These are phyloP conservation scores for Neolecta irregularis DNA, from an alignment of 1,139 yeast species.

Conservation along the genomic window DNA sequence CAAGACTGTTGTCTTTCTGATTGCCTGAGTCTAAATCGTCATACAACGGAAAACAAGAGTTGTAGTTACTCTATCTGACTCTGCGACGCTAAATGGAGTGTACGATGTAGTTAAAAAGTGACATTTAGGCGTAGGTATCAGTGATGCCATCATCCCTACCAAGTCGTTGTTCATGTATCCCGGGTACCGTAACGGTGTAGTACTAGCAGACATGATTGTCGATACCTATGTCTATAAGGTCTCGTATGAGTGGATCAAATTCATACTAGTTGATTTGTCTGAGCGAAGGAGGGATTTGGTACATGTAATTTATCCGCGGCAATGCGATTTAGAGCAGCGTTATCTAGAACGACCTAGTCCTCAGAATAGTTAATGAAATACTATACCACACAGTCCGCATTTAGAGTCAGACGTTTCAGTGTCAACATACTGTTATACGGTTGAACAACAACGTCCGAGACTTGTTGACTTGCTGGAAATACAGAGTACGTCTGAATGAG, in stretches of 20 bases:
- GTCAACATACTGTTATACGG: conserved; percentile 85
- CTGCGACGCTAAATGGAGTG: conserved; percentile 66
- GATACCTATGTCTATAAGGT: conserved; percentile 24
- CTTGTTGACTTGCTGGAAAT: conserved; percentile 58
- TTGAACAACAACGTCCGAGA: conserved; percentile 91
- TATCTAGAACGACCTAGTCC: conserved; percentile 48
- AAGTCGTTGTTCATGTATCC: conserved; percentile 79
- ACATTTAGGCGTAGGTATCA: conserved; percentile 78
- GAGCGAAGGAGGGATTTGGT: conserved; percentile 40
- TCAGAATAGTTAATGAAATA: neutral
- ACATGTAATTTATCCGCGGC: conserved; percentile 38
- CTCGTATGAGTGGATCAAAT: neutral
- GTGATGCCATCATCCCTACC: conserved; percentile 65
- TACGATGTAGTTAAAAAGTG: conserved; percentile 78
- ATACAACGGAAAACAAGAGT: neutral
- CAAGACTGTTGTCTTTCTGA: conserved; percentile 61
- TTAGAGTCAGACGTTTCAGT: conserved; percentile 61
- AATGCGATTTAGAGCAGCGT: conserved; percentile 61
- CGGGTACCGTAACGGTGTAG: conserved; percentile 82
- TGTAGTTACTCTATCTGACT: conserved; percentile 25
- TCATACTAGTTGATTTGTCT: conserved; percentile 61
- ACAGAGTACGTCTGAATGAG: conserved; percentile 72
- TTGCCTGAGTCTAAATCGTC: conserved; percentile 34
- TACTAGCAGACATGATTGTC: conserved; percentile 66
- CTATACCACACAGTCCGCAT: conserved; percentile 60